Conservation (phyloP, 345 rosid species). For the Luvunga scandens region DNA sequence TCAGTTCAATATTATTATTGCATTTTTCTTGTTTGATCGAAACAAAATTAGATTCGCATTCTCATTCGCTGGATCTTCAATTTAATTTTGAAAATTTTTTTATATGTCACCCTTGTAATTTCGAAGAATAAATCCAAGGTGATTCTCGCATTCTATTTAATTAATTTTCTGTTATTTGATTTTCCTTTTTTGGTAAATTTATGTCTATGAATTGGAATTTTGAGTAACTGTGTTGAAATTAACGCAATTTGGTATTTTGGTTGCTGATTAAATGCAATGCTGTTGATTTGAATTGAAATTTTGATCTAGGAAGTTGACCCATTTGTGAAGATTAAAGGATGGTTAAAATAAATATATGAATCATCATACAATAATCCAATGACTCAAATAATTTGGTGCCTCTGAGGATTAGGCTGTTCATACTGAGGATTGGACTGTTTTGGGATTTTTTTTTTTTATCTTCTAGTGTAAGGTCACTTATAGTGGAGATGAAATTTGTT, state of each 20-base stretch:
- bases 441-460: background rate
- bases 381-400: background rate
- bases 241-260: background rate
- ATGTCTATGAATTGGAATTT: background rate
- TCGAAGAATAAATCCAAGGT: slow-evolving; percentile 8
- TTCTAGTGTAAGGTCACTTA: background rate
- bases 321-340: background rate
- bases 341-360: background rate
- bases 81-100: background rate
- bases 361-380: background rate
- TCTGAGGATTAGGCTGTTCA: background rate
- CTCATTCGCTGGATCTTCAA: background rate
- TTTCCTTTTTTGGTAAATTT: background rate
- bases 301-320: background rate
- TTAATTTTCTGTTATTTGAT: background rate
- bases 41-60: background rate
- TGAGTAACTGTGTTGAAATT: background rate
- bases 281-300: background rate
- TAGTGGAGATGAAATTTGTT: background rate
- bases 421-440: background rate
- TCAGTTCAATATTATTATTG: background rate
- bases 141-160: background rate
- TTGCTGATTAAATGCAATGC: background rate
- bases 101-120: background rate
- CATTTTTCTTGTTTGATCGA: background rate